These are phyloP conservation scores for Fusarium sp. DNA, from an alignment of 2,329 filamentous ascomycete species.

Conservation along the genomic window DNA sequence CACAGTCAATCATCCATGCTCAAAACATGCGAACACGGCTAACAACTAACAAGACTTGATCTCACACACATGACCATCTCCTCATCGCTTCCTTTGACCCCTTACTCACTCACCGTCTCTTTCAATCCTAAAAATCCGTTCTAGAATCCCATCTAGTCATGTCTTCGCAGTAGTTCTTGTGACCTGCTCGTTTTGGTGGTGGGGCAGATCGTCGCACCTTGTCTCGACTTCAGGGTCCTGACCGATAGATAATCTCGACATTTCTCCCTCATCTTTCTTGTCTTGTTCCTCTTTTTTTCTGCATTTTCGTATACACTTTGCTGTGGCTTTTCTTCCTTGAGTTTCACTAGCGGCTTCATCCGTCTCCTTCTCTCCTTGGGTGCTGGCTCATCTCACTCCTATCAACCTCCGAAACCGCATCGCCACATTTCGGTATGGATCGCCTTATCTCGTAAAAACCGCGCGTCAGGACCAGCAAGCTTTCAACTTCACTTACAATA, in stretches of 20 bases:
- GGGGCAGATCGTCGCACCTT: slow-evolving; percentile 35
- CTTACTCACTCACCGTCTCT: slow-evolving; percentile 29
- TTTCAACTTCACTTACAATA: background rate
- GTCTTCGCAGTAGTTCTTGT: slow-evolving; percentile 22
- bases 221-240: slow-evolving; percentile 25
- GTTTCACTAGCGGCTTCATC: background rate
- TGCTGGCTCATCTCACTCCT: slow-evolving; percentile 20
- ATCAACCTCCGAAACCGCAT: slow-evolving; percentile 22
- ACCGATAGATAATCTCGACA: slow-evolving; percentile 27
- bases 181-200: slow-evolving; percentile 38
- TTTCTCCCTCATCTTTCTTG: slow-evolving; percentile 5
- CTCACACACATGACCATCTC: background rate
- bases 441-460: slow-evolving; percentile 22
- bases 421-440: slow-evolving; percentile 31
- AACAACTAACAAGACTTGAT: background rate
- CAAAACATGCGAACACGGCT: background rate
- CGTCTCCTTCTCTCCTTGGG: background rate
- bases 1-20: background rate
- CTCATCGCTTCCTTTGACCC: background rate
- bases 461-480: slow-evolving; percentile 15
- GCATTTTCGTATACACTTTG: background rate
- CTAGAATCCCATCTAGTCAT: slow-evolving; percentile 29
- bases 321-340: background rate
- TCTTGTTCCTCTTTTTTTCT: background rate
- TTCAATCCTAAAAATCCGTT: slow-evolving; percentile 5